Percentiles rank a stretch among this genome's conserved stretches.
phyloP scores from a whole-genome alignment of 164 flowering plant genomes.

The Nymphaea colorata region DNA sequence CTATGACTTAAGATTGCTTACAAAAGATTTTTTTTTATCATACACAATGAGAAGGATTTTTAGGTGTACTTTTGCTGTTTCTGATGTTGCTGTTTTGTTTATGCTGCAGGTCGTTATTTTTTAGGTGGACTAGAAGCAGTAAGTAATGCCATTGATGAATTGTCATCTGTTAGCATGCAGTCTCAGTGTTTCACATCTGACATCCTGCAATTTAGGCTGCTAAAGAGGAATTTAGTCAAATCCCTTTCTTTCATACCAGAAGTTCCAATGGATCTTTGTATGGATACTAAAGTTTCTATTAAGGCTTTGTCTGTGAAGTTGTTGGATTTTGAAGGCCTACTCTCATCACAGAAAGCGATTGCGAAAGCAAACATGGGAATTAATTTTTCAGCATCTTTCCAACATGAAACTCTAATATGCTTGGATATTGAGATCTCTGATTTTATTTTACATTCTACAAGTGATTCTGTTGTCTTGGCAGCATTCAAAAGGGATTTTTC shows the following conservation, averaged over 20 bases:
- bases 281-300: conserved; percentile 28
- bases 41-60: too few species aligned
- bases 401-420: conserved; percentile 24
- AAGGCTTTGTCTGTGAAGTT: conserved; percentile 31
- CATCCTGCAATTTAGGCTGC: conserved; percentile 45
- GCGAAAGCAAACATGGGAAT: conserved; percentile 47
- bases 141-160: conserved; percentile 27
- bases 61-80: neutral
- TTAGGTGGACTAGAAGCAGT: conserved; percentile 43
- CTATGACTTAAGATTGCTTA: too few species aligned
- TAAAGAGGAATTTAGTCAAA: conserved; percentile 23
- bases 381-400: conserved; percentile 30
- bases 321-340: conserved; percentile 9
- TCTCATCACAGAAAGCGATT: conserved; percentile 19
- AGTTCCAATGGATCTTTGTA: conserved; percentile 17
- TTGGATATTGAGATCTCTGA: conserved; percentile 32
- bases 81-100: neutral
- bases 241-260: conserved; percentile 8
- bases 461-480: conserved; percentile 26
- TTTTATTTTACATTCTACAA: conserved; percentile 35
- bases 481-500: conserved; percentile 15
- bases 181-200: conserved; percentile 46
- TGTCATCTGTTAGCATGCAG: conserved; percentile 35
- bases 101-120: conserved; percentile 26
- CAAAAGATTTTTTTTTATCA: neutral